A percentile compares a stretch with the other conserved stretches of the same genome.
Evolutionary conservation across 805 yeast species (phyloP).

Genomic region (Cyberlindnera bimundalis): DNA sequence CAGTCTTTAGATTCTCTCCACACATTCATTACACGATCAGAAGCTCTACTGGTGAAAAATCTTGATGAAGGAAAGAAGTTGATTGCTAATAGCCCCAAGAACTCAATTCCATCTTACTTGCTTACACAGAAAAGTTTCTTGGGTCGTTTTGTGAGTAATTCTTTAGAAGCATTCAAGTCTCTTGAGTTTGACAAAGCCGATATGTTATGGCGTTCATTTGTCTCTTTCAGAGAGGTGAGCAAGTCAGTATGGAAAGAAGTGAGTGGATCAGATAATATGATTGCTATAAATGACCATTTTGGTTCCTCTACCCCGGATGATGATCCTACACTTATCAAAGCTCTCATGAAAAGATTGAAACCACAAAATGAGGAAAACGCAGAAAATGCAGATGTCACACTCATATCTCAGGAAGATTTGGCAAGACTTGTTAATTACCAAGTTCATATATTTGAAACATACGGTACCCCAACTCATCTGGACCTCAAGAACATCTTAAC

Average conservation of each 20-base stretch:
- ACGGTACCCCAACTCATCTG: constrained; percentile 48
- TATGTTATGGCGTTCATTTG: constrained; percentile 40
- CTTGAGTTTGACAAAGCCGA: constrained; percentile 46
- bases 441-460: constrained; percentile 47
- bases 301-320: constrained; percentile 21
- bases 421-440: constrained; percentile 50
- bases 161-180: constrained; percentile 38
- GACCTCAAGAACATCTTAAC: constrained; percentile 39
- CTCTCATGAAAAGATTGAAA: constrained; percentile 8
- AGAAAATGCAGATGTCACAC: constrained; percentile 23
- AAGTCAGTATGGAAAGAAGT: constrained; percentile 29
- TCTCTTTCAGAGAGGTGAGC: constrained; percentile 32
- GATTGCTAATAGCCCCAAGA: constrained; percentile 11
- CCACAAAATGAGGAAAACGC: constrained; percentile 2
- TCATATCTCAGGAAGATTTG: constrained; percentile 51
- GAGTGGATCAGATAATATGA: constrained; percentile 4
- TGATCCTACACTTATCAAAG: constrained; percentile 21
- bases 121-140: constrained; percentile 39
- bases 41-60: constrained; percentile 34
- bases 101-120: constrained; percentile 20
- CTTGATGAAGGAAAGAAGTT: constrained; percentile 32
- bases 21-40: constrained; percentile 33
- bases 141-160: constrained; percentile 43
- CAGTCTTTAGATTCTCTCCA: constrained; percentile 47
- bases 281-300: constrained; percentile 14